phyloP scores from a whole-genome alignment of 768 basidiomycete species.

The Ramaria rubella region DNA sequence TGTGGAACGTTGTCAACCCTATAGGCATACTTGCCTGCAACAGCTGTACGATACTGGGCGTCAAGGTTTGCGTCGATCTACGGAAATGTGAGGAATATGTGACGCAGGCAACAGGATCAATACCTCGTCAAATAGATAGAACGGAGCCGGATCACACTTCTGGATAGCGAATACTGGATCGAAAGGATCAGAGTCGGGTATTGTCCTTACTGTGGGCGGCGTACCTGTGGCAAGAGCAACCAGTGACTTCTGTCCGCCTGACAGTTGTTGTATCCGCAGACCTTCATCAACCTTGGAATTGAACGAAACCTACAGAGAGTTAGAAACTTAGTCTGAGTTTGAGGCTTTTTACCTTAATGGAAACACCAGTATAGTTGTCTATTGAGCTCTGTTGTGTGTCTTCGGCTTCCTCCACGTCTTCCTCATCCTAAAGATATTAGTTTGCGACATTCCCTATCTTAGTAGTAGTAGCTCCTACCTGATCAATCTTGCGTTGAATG shows the following conservation, averaged over 20 bases:
- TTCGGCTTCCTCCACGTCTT: constrained; percentile 64
- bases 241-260: constrained; percentile 95
- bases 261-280: constrained; percentile 90
- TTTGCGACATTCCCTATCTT: not conserved
- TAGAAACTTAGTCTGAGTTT: not conserved
- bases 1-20: not conserved
- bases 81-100: not conserved
- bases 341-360: constrained; percentile 65
- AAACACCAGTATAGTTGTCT: constrained; percentile 94
- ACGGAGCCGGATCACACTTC: constrained; percentile 98
- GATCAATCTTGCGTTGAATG: constrained; percentile 87
- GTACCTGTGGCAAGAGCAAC: constrained; percentile 90
- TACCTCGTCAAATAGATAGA: constrained; percentile 98
- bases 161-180: constrained; percentile 92
- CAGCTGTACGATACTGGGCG: constrained; percentile 95
- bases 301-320: constrained; percentile 76
- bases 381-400: constrained; percentile 69
- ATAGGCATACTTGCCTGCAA: constrained; percentile 63
- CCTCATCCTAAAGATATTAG: constrained; percentile 51
- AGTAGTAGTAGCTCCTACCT: constrained; percentile 36
- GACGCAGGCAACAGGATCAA: not conserved
- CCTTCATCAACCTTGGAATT: constrained; percentile 98
- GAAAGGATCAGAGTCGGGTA: constrained; percentile 5
- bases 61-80: constrained; percentile 97
- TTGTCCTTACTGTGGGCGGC: constrained; percentile 5